Evolutionary conservation across 1,139 yeast genomes (phyloP).

Genomic region (Candida mesenterica): DNA sequence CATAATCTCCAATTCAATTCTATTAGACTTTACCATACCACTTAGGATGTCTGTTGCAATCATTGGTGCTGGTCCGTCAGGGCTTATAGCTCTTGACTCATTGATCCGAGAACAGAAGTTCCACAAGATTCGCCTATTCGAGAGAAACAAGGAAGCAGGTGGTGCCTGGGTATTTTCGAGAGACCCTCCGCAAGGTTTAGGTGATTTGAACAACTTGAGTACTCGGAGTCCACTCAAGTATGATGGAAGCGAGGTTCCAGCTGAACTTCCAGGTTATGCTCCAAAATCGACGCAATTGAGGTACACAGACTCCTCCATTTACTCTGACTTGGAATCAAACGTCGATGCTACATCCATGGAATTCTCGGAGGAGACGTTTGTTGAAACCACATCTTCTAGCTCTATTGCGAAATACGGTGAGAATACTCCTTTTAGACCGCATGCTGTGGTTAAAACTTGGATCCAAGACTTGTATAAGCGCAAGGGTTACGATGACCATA

Average conservation of each 20-base stretch:
- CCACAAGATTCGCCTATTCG: constrained; percentile 34
- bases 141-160: constrained; percentile 40
- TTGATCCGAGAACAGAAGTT: constrained; percentile 35
- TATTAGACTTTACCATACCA: not conserved
- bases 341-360: constrained; percentile 18
- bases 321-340: constrained; percentile 16
- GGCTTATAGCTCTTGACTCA: constrained; percentile 54
- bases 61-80: constrained; percentile 71
- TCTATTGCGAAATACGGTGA: constrained; percentile 12
- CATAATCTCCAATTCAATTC: too few relatives aligned
- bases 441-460: constrained; percentile 14
- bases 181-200: constrained; percentile 20
- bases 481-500: constrained; percentile 21
- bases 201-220: constrained; percentile 15
- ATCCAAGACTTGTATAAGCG: constrained; percentile 16
- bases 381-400: constrained; percentile 11
- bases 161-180: constrained; percentile 42
- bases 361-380: constrained; percentile 16
- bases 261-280: constrained; percentile 11
- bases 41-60: constrained; percentile 39
- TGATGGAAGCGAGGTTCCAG: constrained; percentile 13
- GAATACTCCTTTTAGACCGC: constrained; percentile 15
- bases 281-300: constrained; percentile 16
- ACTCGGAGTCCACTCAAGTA: constrained; percentile 11
- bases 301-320: constrained; percentile 21